A percentile compares a stretch with the other conserved stretches of the same genome.
These are phyloP conservation scores for Amaranthus palmeri DNA, from an alignment of 148 eudicot genomes.

Conservation along the genomic window DNA sequence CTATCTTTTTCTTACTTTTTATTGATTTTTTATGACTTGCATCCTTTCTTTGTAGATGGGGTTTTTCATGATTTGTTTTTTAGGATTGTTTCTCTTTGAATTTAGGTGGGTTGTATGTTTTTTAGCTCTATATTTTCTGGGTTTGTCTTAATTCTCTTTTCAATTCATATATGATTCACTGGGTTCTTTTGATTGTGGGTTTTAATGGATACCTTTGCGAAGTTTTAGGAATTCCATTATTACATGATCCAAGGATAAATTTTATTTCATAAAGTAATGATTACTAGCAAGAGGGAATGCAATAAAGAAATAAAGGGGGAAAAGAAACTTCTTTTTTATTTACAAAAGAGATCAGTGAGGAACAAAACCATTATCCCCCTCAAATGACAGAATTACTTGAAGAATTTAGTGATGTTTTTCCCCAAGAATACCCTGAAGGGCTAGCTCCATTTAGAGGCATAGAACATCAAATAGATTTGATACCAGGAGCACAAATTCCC, in stretches of 20 bases:
- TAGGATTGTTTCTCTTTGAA: slow-evolving; percentile 1
- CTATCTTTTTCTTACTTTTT: neutral
- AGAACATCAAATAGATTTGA: slow-evolving; percentile 4
- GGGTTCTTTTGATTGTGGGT: neutral
- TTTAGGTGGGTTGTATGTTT: neutral
- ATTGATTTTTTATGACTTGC: neutral
- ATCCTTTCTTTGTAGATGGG: neutral
- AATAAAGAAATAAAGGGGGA: too few species aligned
- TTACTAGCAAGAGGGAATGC: too few species aligned
- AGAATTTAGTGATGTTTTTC: neutral
- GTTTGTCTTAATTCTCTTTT: slow-evolving; percentile 5
- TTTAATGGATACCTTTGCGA: neutral
- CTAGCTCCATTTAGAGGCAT: neutral
- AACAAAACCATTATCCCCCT: too few species aligned
- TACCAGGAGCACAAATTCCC: neutral
- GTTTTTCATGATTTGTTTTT: too few species aligned
- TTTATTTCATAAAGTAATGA: neutral
- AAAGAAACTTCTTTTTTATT: too few species aligned
- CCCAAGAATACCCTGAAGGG: neutral
- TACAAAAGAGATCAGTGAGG: too few species aligned
- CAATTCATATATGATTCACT: neutral
- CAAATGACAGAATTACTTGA: neutral
- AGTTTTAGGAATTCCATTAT: neutral
- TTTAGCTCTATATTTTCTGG: slow-evolving; percentile 5
- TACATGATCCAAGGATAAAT: neutral